Conservation (phyloP, 1,284 basidiomycete genomes). For the Sparassis latifolia region DNA sequence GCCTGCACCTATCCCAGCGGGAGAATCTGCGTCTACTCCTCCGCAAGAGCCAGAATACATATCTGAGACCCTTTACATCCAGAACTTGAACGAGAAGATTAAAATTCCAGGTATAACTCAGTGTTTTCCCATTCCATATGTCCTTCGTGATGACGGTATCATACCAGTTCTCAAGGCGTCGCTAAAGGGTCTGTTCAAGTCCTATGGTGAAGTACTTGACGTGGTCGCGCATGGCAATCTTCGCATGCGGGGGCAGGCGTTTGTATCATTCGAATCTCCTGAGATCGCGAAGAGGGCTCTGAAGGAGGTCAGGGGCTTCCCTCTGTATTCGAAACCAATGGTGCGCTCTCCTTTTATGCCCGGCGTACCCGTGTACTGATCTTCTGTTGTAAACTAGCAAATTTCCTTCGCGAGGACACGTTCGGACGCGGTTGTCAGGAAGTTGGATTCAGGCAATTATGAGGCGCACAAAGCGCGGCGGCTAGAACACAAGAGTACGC, state of each 20-base stretch:
- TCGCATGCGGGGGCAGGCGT: constrained; percentile 97
- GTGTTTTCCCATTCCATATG: not conserved
- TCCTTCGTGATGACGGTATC: not conserved
- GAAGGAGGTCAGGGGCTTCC: constrained; percentile 91
- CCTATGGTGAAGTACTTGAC: constrained; percentile 88
- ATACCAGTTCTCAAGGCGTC: constrained; percentile 79
- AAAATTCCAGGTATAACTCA: constrained; percentile 65
- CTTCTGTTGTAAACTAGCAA: constrained; percentile 50
- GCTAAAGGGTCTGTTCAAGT: constrained; percentile 84
- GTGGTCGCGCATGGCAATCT: constrained; percentile 91
- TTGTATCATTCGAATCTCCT: constrained; percentile 83
- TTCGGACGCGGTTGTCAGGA: constrained; percentile 86
- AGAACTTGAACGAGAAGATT: constrained; percentile 97
- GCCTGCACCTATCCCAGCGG: constrained; percentile 18
- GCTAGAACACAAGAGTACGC: constrained; percentile 77
- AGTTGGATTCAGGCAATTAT: constrained; percentile 55
- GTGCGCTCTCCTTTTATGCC: constrained; percentile 35
- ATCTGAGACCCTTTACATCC: constrained; percentile 89
- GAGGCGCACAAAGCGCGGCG: constrained; percentile 74
- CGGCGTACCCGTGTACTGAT: not conserved
- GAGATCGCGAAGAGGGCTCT: constrained; percentile 83
- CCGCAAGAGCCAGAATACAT: constrained; percentile 36
- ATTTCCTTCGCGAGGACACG: constrained; percentile 86
- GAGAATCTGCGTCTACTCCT: constrained; percentile 17
- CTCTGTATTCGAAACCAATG: constrained; percentile 95